phyloP scores from a whole-genome alignment of 2,329 filamentous ascomycete species.

The Aspergillus novofumigatus region DNA sequence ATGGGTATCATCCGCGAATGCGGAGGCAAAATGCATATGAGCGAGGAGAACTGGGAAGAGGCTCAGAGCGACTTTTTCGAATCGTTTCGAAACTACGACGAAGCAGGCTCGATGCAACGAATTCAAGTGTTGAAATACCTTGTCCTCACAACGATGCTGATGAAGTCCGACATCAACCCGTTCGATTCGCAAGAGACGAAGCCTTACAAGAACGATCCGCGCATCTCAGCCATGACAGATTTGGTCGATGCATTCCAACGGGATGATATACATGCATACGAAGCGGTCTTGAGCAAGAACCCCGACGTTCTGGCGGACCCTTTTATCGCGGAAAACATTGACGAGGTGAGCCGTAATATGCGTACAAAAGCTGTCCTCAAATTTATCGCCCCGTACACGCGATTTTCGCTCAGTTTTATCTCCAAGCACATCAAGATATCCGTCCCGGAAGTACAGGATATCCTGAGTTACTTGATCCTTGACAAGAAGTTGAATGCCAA shows the following conservation, averaged over 20 bases:
- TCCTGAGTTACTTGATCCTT: constrained; percentile 89
- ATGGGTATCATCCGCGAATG: constrained; percentile 99
- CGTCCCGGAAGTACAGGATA: constrained; percentile 84
- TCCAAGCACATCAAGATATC: constrained; percentile 83
- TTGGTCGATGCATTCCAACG: constrained; percentile 94
- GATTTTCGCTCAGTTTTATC: constrained; percentile 84
- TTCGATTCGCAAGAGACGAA: constrained; percentile 99
- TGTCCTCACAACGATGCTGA: constrained; percentile 93
- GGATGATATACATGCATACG: constrained; percentile 89
- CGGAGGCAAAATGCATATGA: constrained; percentile 99
- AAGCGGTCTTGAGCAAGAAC: constrained; percentile 80
- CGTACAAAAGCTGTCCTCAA: constrained; percentile 92
- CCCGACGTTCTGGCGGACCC: constrained; percentile 84
- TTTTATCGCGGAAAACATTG: constrained; percentile 98
- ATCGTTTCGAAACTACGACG: constrained; percentile 97
- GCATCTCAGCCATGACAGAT: constrained; percentile 95
- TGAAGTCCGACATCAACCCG: constrained; percentile 97
- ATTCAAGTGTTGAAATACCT: constrained; percentile 98
- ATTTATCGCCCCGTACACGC: constrained; percentile 89
- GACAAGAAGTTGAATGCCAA: constrained; percentile 81
- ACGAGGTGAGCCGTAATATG: constrained; percentile 97
- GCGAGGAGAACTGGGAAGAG: constrained; percentile 97
- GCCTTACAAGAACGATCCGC: constrained; percentile 91
- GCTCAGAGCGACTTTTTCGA: constrained; percentile 98
- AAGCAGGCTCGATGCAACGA: constrained; percentile 90